Evolutionary conservation across 2,329 filamentous ascomycete genomes (phyloP).

Genomic region (Hymenoscyphus linearis): DNA sequence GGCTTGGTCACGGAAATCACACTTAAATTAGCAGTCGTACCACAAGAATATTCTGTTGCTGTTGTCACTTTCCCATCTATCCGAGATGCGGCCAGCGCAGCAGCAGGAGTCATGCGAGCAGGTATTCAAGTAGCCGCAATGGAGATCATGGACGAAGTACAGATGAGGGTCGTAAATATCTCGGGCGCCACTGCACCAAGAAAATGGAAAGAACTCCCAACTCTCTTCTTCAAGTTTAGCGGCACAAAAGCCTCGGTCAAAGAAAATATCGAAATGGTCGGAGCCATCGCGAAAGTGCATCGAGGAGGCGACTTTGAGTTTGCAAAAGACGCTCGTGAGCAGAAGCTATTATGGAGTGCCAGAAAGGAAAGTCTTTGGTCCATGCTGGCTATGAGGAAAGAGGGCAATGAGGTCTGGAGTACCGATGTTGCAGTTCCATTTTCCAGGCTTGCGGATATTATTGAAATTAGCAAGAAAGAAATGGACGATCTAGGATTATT

Average conservation of each 20-base stretch:
- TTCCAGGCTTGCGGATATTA: slow-evolving; percentile 65
- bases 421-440: slow-evolving; percentile 83
- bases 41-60: slow-evolving; percentile 70
- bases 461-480: slow-evolving; percentile 82
- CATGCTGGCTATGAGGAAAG: slow-evolving; percentile 65
- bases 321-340: slow-evolving; percentile 64
- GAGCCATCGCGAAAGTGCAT: slow-evolving; percentile 59
- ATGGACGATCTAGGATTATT: slow-evolving; percentile 83
- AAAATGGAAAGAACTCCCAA: slow-evolving; percentile 70
- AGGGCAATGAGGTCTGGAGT: slow-evolving; percentile 70
- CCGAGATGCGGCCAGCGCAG: slow-evolving; percentile 68
- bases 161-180: slow-evolving; percentile 78
- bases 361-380: slow-evolving; percentile 82
- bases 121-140: slow-evolving; percentile 32
- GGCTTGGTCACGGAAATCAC: slow-evolving; percentile 74
- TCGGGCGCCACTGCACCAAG: slow-evolving; percentile 63
- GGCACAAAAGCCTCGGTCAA: slow-evolving; percentile 73
- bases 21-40: slow-evolving; percentile 71
- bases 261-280: slow-evolving; percentile 69
- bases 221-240: slow-evolving; percentile 81
- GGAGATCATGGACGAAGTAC: slow-evolving; percentile 85
- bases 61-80: slow-evolving; percentile 76
- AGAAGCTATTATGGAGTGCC: slow-evolving; percentile 72
- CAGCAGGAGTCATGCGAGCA: slow-evolving; percentile 69
- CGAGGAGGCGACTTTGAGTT: slow-evolving; percentile 69